Conservation (phyloP, 2,329 filamentous ascomycete species). For the Microcyclosporella mali region DNA sequence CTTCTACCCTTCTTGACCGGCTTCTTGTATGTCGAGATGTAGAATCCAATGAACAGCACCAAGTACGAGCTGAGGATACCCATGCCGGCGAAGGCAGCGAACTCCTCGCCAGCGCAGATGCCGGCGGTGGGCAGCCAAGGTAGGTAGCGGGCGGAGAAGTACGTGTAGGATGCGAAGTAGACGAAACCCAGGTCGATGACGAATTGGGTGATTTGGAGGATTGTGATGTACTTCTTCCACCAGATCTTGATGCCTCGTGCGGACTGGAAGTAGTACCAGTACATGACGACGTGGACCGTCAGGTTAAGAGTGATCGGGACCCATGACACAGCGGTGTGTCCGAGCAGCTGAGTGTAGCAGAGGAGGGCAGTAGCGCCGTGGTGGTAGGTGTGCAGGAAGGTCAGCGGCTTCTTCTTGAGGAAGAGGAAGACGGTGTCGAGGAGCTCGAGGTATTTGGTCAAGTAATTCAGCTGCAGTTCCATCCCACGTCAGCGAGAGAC, state of each 20-base stretch:
- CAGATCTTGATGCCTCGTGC: conserved; percentile 91
- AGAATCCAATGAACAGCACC: conserved; percentile 98
- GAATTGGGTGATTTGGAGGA: conserved; percentile 95
- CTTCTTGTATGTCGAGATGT: conserved; percentile 93
- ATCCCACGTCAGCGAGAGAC: conserved; percentile 6
- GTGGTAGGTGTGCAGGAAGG: conserved; percentile 99
- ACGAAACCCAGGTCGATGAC: conserved; percentile 96
- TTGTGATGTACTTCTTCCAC: conserved; percentile 99
- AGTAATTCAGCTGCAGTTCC: conserved; percentile 75
- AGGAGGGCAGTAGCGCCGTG: conserved; percentile 94
- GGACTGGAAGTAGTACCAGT: conserved; percentile 99
- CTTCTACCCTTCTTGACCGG: conserved; percentile 65
- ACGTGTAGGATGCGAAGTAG: conserved; percentile 98
- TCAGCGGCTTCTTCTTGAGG: conserved; percentile 98
- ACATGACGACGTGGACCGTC: conserved; percentile 95
- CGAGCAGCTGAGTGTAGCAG: conserved; percentile 95
- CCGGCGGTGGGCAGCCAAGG: conserved; percentile 75
- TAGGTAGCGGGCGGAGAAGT: conserved; percentile 91
- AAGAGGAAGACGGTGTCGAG: conserved; percentile 95
- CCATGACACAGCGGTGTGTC: conserved; percentile 90
- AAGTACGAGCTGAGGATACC: conserved; percentile 91
- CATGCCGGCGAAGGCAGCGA: conserved; percentile 87
- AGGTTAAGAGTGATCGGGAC: conserved; percentile 89
- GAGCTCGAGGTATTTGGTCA: conserved; percentile 95
- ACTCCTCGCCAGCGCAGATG: conserved; percentile 90